Evolutionary conservation across 805 yeast species (phyloP).

Genomic region (Zygosaccharomyces pseudorouxii): DNA sequence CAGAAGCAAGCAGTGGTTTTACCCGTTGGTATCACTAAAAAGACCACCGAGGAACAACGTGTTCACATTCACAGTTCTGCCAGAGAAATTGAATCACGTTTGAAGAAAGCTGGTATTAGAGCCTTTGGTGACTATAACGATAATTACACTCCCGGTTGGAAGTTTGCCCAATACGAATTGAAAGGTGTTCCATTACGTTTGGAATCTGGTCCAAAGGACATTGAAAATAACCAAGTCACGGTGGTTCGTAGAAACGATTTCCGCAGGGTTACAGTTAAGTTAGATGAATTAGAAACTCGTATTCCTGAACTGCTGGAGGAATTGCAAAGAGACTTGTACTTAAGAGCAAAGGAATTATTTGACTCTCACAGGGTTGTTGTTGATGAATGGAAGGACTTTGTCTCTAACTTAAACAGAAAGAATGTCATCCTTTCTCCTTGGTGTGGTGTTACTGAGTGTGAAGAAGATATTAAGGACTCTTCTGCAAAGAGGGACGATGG

Average conservation of each 20-base stretch:
- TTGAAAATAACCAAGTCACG: slow-evolving; percentile 69
- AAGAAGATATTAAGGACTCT: slow-evolving; percentile 91
- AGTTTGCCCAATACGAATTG: slow-evolving; percentile 94
- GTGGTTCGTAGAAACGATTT: slow-evolving; percentile 93
- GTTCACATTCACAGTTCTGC: slow-evolving; percentile 66
- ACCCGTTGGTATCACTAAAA: slow-evolving; percentile 91
- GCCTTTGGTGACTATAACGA: slow-evolving; percentile 84
- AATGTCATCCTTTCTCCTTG: slow-evolving; percentile 92
- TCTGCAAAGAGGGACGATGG: slow-evolving; percentile 73
- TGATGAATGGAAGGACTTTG: slow-evolving; percentile 86
- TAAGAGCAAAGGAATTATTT: slow-evolving; percentile 73
- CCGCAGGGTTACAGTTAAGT: slow-evolving; percentile 61
- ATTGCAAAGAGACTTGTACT: slow-evolving; percentile 71
- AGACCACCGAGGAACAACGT: slow-evolving; percentile 74
- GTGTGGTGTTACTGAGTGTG: slow-evolving; percentile 95
- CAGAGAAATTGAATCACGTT: slow-evolving; percentile 56
- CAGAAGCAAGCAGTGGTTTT: slow-evolving; percentile 86
- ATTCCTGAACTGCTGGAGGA: slow-evolving; percentile 75
- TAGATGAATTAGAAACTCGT: slow-evolving; percentile 59
- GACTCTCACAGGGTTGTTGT: slow-evolving; percentile 81
- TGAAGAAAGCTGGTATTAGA: slow-evolving; percentile 62
- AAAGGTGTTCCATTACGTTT: slow-evolving; percentile 92
- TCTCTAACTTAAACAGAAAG: slow-evolving; percentile 85
- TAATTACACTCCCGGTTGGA: slow-evolving; percentile 98
- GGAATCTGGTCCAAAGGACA: slow-evolving; percentile 96